Evolutionary conservation across 129 eudicot species (phyloP).

Genomic region (Flaveria trinervia): DNA sequence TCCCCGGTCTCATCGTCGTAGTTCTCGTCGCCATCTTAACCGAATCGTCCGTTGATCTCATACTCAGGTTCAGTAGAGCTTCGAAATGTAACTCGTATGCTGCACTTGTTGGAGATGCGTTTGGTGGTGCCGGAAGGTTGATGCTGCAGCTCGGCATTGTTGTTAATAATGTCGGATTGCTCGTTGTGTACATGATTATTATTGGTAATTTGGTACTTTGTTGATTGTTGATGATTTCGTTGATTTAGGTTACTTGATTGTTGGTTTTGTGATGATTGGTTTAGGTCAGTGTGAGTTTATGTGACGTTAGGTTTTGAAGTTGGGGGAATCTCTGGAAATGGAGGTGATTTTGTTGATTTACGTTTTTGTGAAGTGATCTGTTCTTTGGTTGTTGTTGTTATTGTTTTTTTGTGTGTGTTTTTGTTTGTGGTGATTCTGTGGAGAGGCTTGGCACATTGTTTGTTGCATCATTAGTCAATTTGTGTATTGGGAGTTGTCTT

Average conservation of each 20-base stretch:
- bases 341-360: not conserved
- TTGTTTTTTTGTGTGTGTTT: not conserved
- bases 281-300: too few relatives aligned
- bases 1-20: constrained; percentile 62
- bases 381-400: not conserved
- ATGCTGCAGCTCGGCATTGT: constrained; percentile 61
- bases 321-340: not conserved
- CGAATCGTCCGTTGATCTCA: constrained; percentile 67
- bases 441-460: not conserved
- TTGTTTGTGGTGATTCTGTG: not conserved
- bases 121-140: constrained; percentile 59
- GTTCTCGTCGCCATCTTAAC: constrained; percentile 61
- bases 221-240: not conserved
- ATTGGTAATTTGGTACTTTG: constrained; percentile 42
- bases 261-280: not conserved
- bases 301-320: not conserved
- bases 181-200: constrained; percentile 83
- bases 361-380: constrained; percentile 3
- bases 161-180: constrained; percentile 66
- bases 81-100: constrained; percentile 63
- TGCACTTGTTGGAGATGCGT: constrained; percentile 67
- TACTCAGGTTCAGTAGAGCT: constrained; percentile 71
- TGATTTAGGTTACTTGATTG: not conserved
- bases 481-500: not conserved
- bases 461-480: too few relatives aligned